Conservation (phyloP, 1,139 yeast genomes). For the Magnusiomyces fungicola region DNA sequence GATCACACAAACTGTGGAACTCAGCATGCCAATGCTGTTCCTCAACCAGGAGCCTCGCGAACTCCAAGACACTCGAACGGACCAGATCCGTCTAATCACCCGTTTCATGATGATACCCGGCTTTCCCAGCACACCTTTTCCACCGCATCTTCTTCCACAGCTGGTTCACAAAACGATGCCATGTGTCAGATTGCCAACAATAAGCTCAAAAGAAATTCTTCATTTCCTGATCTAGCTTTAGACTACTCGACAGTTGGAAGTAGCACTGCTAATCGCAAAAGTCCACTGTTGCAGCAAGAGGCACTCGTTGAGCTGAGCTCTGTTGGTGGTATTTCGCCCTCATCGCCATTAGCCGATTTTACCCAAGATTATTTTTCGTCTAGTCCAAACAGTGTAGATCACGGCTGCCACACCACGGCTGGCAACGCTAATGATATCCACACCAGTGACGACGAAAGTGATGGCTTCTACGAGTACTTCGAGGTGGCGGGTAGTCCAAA, state of each 20-base stretch:
- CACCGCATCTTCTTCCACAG: neutral
- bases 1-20: too few species aligned
- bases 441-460: neutral
- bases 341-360: too few species aligned
- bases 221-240: neutral
- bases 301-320: neutral
- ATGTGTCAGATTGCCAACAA: neutral
- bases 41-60: neutral
- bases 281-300: neutral
- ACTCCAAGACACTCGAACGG: neutral
- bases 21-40: too few species aligned
- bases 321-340: neutral
- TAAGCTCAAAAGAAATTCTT: conserved; percentile 1
- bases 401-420: neutral
- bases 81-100: neutral
- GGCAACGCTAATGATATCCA: neutral
- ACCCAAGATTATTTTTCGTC: neutral
- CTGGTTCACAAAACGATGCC: neutral
- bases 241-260: neutral
- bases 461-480: neutral
- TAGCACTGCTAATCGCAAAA: neutral
- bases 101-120: too few species aligned
- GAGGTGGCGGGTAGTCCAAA: too few species aligned
- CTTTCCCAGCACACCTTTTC: neutral
- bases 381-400: neutral